phyloP scores from a whole-genome alignment of 2,329 filamentous ascomycete genomes.

The Tolypocladium album region DNA sequence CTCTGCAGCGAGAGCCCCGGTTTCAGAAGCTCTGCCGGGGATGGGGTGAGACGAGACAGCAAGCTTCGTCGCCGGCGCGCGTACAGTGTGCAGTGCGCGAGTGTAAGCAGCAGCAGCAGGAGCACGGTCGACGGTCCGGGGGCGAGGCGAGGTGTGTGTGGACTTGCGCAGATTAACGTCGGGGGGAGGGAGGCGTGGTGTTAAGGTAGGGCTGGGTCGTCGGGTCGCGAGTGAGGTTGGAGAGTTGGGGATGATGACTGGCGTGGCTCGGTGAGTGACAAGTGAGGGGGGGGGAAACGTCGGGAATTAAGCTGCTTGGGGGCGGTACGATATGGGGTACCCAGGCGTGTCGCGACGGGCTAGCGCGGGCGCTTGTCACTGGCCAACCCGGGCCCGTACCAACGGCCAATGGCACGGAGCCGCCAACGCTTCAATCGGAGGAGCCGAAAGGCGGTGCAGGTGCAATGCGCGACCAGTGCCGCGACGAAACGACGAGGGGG shows the following conservation, averaged over 20 bases:
- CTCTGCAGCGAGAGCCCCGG: background rate
- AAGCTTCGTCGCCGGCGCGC: background rate
- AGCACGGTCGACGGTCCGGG: background rate
- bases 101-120: background rate
- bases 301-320: background rate
- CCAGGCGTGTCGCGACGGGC: background rate
- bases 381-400: background rate
- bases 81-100: background rate
- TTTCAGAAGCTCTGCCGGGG: conserved; percentile 1
- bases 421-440: background rate
- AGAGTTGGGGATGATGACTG: background rate
- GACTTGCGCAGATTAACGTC: background rate
- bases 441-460: conserved; percentile 1
- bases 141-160: background rate
- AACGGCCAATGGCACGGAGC: background rate
- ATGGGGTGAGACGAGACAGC: background rate
- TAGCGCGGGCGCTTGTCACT: background rate
- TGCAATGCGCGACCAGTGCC: background rate
- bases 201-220: background rate
- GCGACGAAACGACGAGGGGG: background rate
- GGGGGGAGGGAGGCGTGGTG: background rate
- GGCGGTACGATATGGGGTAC: background rate
- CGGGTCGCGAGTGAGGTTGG: background rate
- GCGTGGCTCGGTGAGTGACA: background rate
- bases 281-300: background rate